Evolutionary conservation across 371 early-diverging fungal species (phyloP), one percentile per base, ranked within the genome.

Genomic region (Mortierella sp.): DNA sequence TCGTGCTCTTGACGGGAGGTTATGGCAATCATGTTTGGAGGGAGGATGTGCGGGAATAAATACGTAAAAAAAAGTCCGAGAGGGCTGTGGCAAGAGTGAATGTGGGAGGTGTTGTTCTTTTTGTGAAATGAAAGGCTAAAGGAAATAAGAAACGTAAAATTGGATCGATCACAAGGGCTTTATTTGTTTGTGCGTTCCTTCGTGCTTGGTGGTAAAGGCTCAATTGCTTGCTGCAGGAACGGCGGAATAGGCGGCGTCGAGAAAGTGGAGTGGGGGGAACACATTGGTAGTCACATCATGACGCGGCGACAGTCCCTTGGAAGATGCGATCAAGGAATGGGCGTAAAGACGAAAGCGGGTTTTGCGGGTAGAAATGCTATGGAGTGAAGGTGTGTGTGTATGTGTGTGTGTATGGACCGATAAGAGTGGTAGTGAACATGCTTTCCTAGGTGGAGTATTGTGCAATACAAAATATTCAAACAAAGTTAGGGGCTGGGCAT

Each of bases 171-270:
- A 19, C 37, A 61, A 31, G 22, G 10, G 13, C 61, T 61, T 61
- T 61, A 61, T 61, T 53, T 61, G 34, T n/a, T n/a, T n/a, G n/a
- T n/a, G n/a, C n/a, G 31, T 58, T 58, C 14, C 22, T 58, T 53
- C 13, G n/a, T 22, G 10, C 9, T 8, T 8, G n/a, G 9, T n/a
- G 22, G 50, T 50, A 45, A 45, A 13, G 19, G 24, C 9, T 50
- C 50, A 50, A 50, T 50, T 50, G 50, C 50, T 24, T 9, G 9
- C 9, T n/a, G 50, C 50, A 50, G 22, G 50, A n/a, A 11, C 29
- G 4, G 5, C 2, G 37, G 19, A 0, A 19, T 14, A 10, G 37
- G 61, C 61, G 61, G 61, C 39, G 61, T 34, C 9, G 61, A 14
- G 14, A 31, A 34, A 19, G 19, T 8, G 53, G 34, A 55, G 29